Evolutionary conservation across 345 rosid species (phyloP).

Genomic region (Salix caprea): DNA sequence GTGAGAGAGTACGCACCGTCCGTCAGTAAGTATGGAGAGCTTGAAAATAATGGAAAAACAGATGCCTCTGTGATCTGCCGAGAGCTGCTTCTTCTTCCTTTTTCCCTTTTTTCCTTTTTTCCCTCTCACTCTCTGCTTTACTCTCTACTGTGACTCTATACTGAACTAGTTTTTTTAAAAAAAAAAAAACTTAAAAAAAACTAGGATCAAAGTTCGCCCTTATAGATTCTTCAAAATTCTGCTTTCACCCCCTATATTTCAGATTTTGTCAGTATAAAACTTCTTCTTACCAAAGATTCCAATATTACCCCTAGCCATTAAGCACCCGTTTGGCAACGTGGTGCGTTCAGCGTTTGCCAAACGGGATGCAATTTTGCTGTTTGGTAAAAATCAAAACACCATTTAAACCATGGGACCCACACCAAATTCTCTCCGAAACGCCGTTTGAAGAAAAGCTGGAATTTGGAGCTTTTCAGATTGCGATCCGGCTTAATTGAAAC

Average conservation of each 20-base stretch:
- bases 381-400: too few relatives aligned
- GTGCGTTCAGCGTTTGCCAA: too few relatives aligned
- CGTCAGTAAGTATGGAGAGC: conserved; percentile 22
- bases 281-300: not conserved
- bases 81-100: conserved; percentile 13
- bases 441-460: too few relatives aligned
- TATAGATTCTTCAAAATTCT: too few relatives aligned
- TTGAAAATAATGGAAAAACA: conserved; percentile 32
- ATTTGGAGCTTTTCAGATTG: too few relatives aligned
- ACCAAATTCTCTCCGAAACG: too few relatives aligned
- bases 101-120: not conserved
- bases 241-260: too few relatives aligned
- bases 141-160: not conserved
- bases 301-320: not conserved
- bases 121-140: not conserved
- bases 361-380: too few relatives aligned
- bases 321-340: too few relatives aligned
- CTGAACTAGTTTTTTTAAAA: not conserved
- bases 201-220: not conserved
- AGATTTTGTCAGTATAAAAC: too few relatives aligned
- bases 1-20: conserved; percentile 28
- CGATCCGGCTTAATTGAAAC: too few relatives aligned
- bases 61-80: conserved; percentile 9
- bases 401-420: too few relatives aligned
- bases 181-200: not conserved